Base-by-base conservation (phyloP, 2,329 filamentous ascomycete species). In the Xylariaceae sp. region DNA sequence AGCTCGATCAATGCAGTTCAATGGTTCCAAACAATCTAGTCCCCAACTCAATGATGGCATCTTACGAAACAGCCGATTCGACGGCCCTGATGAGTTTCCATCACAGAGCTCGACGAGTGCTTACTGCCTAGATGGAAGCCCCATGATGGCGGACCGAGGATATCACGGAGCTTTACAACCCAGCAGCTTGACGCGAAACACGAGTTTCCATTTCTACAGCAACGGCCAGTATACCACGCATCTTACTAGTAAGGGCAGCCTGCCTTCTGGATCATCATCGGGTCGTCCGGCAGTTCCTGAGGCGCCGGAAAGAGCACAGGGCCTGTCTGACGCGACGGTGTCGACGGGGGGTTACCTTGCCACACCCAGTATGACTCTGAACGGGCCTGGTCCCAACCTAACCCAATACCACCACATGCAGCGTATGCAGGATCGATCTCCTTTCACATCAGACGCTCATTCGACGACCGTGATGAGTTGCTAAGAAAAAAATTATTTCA, bases 11-110 rank as follows among this genome's bases (percentile, higher is more conserved):
- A 65, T 72, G 58, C 72, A 87, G 84, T 87, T 86, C 78, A 73
- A 73, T 56, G 82, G 83, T 64, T 84, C 83, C 15, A 84, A 84
- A 70, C 82, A 82, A 68, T 76, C 77, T 48, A 81, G 77, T 59
- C 78, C 82, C 37, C 74, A 77, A 56, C 69, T 78, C 56, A 80
- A 76, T 66, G 81, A 83, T 55, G 81, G 77, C 47, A 77, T 77
- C 10, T 60, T 80, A 47, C 73, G 70, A 53, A 73, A 66, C 58
- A 76, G 75, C 18, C 76, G 77, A 59, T 77, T 73, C 57, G 79
- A 82, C 59, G 76, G 77, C 11, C 67, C 68, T 44, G 77, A 78
- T 51, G 72, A 71, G 37, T 63, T 74, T 60, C 60, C 63, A 34
- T 67, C 66, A 10, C 69, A 69, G 34, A 69, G 69, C 45, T 72